Conservation (phyloP, 768 basidiomycete species). For the Hygrophorus pudorinus region DNA sequence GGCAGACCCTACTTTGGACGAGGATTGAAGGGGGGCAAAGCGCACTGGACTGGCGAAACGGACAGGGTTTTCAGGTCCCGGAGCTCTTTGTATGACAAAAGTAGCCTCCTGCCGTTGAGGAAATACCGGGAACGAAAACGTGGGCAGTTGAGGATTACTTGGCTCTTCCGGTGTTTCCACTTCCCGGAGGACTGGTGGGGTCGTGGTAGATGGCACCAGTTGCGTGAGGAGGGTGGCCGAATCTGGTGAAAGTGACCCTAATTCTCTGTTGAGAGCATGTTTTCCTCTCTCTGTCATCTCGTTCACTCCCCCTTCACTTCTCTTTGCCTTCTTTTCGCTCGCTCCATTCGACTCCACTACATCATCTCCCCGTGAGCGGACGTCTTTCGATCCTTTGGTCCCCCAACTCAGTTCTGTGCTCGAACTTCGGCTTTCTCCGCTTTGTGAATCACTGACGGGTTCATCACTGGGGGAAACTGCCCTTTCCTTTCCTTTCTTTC, state of each 20-base stretch:
- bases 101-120: constrained; percentile 14
- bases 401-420: background rate
- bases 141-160: constrained; percentile 9
- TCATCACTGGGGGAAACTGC: background rate
- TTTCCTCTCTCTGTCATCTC: background rate
- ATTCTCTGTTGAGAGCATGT: constrained; percentile 25
- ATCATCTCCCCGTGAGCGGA: no score
- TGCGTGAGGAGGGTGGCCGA: constrained; percentile 36
- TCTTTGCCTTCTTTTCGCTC: background rate
- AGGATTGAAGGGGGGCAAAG: constrained; percentile 18
- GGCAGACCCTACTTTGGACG: constrained; percentile 22
- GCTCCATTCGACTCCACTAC: background rate
- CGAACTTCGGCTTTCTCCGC: background rate
- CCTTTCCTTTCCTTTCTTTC: constrained; percentile 6
- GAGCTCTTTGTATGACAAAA: constrained; percentile 10
- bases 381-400: background rate
- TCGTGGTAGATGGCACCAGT: constrained; percentile 10
- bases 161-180: constrained; percentile 1
- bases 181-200: constrained; percentile 1
- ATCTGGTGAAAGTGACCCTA: constrained; percentile 51
- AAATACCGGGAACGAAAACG: constrained; percentile 21
- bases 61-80: constrained; percentile 18
- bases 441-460: background rate
- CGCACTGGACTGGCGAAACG: constrained; percentile 15
- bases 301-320: constrained; percentile 2